Percentiles rank a stretch among this genome's conserved stretches.
Evolutionary conservation across 116 monocot genomes (phyloP).

Genomic region (Trichopus zeylanicus): DNA sequence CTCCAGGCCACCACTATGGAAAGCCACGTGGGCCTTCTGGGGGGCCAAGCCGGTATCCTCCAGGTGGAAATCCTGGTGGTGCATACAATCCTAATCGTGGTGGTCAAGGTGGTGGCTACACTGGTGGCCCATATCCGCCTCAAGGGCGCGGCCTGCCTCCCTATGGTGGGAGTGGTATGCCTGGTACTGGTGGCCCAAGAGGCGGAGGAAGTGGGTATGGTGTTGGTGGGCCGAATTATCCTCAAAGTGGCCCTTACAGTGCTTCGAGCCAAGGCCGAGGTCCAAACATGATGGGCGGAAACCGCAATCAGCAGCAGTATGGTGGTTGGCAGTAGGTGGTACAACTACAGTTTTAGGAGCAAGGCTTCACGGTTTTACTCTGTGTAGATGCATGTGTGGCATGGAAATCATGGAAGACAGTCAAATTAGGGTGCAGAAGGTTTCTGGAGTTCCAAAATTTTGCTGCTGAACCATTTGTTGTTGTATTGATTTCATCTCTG

Average conservation of each 20-base stretch:
- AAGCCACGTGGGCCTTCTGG: conserved; percentile 55
- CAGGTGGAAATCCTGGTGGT: conserved; percentile 57
- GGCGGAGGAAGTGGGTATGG: conserved; percentile 50
- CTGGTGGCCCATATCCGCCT: conserved; percentile 51
- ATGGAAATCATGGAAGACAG: no score
- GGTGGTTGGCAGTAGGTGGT: conserved; percentile 54
- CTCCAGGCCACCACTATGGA: conserved; percentile 57
- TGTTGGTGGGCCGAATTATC: conserved; percentile 39
- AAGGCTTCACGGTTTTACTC: no score
- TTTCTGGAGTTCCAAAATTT: no score
- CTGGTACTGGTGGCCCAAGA: conserved; percentile 45
- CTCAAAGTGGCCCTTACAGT: conserved; percentile 67
- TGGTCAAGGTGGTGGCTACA: conserved; percentile 51
- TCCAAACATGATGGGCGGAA: conserved; percentile 44
- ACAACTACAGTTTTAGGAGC: no score
- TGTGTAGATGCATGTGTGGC: no score
- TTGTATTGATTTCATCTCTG: no score
- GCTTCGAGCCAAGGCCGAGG: conserved; percentile 52
- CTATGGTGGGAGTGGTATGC: conserved; percentile 37
- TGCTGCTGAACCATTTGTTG: no score
- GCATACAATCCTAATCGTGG: conserved; percentile 71
- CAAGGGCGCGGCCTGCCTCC: conserved; percentile 38
- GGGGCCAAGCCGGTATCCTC: conserved; percentile 60
- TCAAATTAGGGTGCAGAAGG: no score
- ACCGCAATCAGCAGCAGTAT: conserved; percentile 58